Percentiles rank a stretch among this genome's conserved stretches.
These are phyloP conservation scores for Penicillium arizonense DNA, from an alignment of 495 filamentous ascomycete species.

Conservation along the genomic window DNA sequence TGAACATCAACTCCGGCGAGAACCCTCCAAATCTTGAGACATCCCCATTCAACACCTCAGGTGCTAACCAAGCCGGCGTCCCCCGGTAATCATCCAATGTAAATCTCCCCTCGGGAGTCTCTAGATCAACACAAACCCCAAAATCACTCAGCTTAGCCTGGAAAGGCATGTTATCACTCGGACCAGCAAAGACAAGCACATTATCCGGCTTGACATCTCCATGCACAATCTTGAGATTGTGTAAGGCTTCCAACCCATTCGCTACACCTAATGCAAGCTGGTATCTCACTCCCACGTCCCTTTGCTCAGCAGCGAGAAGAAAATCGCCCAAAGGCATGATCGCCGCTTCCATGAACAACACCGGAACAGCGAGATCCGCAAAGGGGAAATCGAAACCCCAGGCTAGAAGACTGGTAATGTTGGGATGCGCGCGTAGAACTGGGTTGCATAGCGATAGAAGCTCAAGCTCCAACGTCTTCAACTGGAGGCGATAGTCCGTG, in stretches of 20 bases:
- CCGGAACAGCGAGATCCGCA: constrained; percentile 15
- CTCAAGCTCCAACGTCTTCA: constrained; percentile 6
- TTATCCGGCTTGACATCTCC: constrained; percentile 42
- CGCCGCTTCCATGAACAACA: constrained; percentile 21
- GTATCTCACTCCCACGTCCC: constrained; percentile 8
- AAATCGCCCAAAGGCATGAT: constrained; percentile 16
- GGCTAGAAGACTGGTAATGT: constrained; percentile 19
- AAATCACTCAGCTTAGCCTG: constrained; percentile 30
- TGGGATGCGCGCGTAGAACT: constrained; percentile 9
- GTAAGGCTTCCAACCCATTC: constrained; percentile 68
- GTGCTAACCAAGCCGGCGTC: constrained; percentile 23
- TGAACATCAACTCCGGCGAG: constrained; percentile 14
- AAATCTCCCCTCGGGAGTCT: constrained; percentile 9
- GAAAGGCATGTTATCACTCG: constrained; percentile 18
- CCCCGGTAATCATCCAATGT: constrained; percentile 17
- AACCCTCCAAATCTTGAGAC: constrained; percentile 9
- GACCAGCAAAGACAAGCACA: constrained; percentile 29
- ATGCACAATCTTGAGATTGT: constrained; percentile 69
- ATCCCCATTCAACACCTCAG: constrained; percentile 12
- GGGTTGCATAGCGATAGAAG: constrained; percentile 13
- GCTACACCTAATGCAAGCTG: constrained; percentile 45
- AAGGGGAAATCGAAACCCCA: constrained; percentile 25
- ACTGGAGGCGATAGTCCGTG: constrained; percentile 7
- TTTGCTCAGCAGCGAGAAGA: constrained; percentile 8
- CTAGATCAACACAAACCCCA: constrained; percentile 23